Evolutionary conservation across 257 asterid species (phyloP).

Genomic region (Lantana camara): DNA sequence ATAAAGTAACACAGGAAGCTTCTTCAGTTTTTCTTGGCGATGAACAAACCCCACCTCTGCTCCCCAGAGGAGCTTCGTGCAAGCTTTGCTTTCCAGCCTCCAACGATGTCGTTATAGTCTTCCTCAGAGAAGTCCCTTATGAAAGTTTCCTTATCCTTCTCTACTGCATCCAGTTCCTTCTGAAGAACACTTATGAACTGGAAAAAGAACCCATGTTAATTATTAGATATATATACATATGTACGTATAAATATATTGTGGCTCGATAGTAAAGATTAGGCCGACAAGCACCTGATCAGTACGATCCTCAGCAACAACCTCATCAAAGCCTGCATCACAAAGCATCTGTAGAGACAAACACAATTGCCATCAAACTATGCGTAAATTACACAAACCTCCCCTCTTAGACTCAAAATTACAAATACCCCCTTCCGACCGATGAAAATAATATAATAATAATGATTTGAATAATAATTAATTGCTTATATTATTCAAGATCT

Average conservation of each 20-base stretch:
- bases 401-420: too few species aligned
- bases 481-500: neutral
- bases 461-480: too few species aligned
- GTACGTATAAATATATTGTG: neutral
- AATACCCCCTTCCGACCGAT: too few species aligned
- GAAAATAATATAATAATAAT: too few species aligned
- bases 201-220: slow-evolving; percentile 12
- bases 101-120: slow-evolving; percentile 66
- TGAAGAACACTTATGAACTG: slow-evolving; percentile 84
- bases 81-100: slow-evolving; percentile 90
- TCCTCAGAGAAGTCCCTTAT: slow-evolving; percentile 78
- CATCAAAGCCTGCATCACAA: slow-evolving; percentile 78
- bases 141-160: slow-evolving; percentile 74
- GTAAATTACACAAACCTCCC: neutral
- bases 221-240: neutral
- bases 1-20: neutral
- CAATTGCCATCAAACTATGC: too few species aligned
- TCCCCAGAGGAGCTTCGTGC: slow-evolving; percentile 77
- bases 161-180: slow-evolving; percentile 70
- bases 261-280: neutral
- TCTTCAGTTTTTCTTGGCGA: slow-evolving; percentile 69
- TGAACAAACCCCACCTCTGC: slow-evolving; percentile 97
- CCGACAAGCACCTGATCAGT: slow-evolving; percentile 70
- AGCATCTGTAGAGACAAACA: slow-evolving; percentile 68
- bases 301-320: slow-evolving; percentile 90